Percentiles rank a stretch among this genome's conserved stretches.
Evolutionary conservation across 164 flowering plant genomes (phyloP).

Genomic region (Umbellularia californica): DNA sequence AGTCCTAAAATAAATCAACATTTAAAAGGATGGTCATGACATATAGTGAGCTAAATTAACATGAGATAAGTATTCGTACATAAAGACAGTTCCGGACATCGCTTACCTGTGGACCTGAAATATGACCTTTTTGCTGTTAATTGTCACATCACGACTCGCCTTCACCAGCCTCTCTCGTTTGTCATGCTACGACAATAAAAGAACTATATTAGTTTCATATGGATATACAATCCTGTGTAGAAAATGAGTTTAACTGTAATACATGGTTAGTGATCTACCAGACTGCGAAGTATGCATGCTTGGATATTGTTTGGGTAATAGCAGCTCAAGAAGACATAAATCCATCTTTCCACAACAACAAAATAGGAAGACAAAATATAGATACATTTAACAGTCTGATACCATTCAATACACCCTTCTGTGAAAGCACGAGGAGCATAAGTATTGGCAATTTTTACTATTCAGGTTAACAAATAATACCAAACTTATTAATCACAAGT

Average conservation of each 20-base stretch:
- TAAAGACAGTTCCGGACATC: neutral
- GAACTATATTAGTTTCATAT: neutral
- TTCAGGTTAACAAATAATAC: too few species aligned
- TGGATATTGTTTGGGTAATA: neutral
- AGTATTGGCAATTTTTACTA: too few species aligned
- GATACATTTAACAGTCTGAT: neutral
- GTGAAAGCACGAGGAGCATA: too few species aligned
- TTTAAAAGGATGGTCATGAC: neutral
- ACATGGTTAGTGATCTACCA: neutral
- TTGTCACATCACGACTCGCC: constrained; percentile 91
- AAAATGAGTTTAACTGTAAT: neutral
- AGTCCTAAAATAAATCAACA: neutral
- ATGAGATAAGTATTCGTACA: too few species aligned
- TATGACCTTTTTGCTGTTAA: constrained; percentile 93
- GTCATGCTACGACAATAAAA: constrained; percentile 57
- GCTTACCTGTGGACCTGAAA: constrained; percentile 91
- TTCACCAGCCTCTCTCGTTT: constrained; percentile 91
- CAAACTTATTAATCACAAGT: too few species aligned
- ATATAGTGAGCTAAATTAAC: neutral
- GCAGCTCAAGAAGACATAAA: neutral
- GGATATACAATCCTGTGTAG: neutral
- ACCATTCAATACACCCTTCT: too few species aligned
- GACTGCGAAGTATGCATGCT: neutral
- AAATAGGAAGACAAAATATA: neutral
- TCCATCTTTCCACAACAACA: neutral